Percentiles rank a stretch among this genome's conserved stretches.
phyloP scores from a whole-genome alignment of 2,329 filamentous ascomycete species.

The Drechslerella coelobrocha region DNA sequence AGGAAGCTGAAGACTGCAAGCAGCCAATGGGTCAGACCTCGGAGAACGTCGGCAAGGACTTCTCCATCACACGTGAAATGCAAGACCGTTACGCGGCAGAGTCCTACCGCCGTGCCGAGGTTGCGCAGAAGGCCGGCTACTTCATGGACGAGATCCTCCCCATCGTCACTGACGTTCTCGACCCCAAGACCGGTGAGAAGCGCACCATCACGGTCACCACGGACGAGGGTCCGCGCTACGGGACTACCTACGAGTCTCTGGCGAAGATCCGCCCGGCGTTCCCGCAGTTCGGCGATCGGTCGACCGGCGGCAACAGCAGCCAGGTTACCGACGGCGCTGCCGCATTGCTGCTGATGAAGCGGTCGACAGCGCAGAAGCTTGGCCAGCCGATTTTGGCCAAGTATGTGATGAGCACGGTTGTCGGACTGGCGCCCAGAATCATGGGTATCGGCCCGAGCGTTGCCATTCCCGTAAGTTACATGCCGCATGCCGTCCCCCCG shows the following conservation, averaged over 20 bases:
- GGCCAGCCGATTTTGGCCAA: constrained; percentile 93
- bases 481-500: neutral
- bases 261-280: constrained; percentile 89
- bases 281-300: constrained; percentile 83
- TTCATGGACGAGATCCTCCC: constrained; percentile 95
- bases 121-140: constrained; percentile 85
- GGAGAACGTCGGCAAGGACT: constrained; percentile 93
- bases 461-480: constrained; percentile 64
- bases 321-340: constrained; percentile 95
- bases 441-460: constrained; percentile 90
- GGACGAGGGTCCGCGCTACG: constrained; percentile 89
- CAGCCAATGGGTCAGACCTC: constrained; percentile 98
- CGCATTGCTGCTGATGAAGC: constrained; percentile 90
- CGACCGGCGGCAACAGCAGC: constrained; percentile 90
- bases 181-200: constrained; percentile 77
- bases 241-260: constrained; percentile 83
- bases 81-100: constrained; percentile 88
- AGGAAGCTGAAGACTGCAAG: constrained; percentile 84
- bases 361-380: constrained; percentile 82
- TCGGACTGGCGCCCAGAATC: constrained; percentile 87
- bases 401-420: constrained; percentile 88
- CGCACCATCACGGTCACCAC: constrained; percentile 78
- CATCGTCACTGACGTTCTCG: constrained; percentile 81
- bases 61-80: constrained; percentile 77
- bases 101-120: constrained; percentile 85